These are phyloP conservation scores for Pulveroboletus sp. DNA, from an alignment of 768 basidiomycete species.

Conservation along the genomic window DNA sequence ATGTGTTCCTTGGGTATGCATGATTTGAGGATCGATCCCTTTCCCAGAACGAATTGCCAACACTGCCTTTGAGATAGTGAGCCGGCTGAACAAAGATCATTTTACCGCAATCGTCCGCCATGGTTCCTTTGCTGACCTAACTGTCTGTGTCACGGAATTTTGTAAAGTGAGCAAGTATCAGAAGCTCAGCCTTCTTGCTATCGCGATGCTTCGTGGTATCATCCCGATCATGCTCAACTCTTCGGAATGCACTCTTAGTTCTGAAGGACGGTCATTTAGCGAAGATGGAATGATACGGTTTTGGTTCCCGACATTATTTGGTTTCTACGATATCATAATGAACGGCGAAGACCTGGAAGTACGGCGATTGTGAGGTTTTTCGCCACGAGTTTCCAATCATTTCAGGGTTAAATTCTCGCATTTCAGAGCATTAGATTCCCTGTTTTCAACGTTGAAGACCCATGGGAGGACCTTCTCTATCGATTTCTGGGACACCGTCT, in stretches of 20 bases:
- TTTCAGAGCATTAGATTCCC: slow-evolving; percentile 87
- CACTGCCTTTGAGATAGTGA: slow-evolving; percentile 95
- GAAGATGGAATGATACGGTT: slow-evolving; percentile 92
- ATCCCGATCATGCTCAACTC: slow-evolving; percentile 88
- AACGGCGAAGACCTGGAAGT: slow-evolving; percentile 99
- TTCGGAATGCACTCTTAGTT: slow-evolving; percentile 56
- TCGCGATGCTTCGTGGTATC: slow-evolving; percentile 91
- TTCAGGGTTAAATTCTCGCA: slow-evolving; percentile 5
- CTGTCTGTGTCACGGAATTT: slow-evolving; percentile 97
- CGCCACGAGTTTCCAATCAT: not conserved
- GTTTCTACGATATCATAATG: slow-evolving; percentile 99
- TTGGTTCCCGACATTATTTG: slow-evolving; percentile 95
- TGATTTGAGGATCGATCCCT: not conserved
- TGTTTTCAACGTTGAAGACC: slow-evolving; percentile 90
- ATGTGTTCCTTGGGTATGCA: slow-evolving; percentile 15
- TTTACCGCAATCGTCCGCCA: slow-evolving; percentile 88
- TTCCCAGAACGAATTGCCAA: slow-evolving; percentile 78
- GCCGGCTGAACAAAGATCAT: slow-evolving; percentile 83
- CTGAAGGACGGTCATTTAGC: slow-evolving; percentile 36
- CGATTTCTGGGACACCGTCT: slow-evolving; percentile 98
- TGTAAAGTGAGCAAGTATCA: slow-evolving; percentile 99
- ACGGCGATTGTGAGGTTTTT: slow-evolving; percentile 76
- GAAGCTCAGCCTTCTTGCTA: slow-evolving; percentile 93
- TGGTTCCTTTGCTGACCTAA: slow-evolving; percentile 93
- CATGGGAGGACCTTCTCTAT: slow-evolving; percentile 81